Evolutionary conservation across 805 yeast genomes (phyloP).

Genomic region (Teunomyces panamensis): DNA sequence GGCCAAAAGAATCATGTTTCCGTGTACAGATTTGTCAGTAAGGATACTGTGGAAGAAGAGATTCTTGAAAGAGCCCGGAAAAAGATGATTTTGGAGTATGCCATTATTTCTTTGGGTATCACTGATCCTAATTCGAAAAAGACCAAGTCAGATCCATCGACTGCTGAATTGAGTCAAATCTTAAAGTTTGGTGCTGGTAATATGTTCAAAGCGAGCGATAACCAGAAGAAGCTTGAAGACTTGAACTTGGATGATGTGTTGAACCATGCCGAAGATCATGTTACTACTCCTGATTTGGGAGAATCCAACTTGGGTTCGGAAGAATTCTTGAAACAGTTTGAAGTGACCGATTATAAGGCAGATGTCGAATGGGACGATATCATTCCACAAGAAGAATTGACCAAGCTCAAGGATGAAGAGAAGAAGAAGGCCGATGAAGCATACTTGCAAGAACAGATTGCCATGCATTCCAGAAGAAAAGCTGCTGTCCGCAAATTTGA

Average conservation of each 20-base stretch:
- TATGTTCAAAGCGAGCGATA: constrained; percentile 94
- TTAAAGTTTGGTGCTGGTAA: constrained; percentile 97
- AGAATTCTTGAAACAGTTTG: constrained; percentile 94
- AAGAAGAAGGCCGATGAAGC: constrained; percentile 82
- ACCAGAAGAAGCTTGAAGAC: constrained; percentile 93
- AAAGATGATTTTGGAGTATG: constrained; percentile 97
- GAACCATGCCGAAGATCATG: constrained; percentile 95
- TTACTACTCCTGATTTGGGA: constrained; percentile 93
- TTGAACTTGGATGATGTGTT: constrained; percentile 93
- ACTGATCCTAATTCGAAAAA: constrained; percentile 65
- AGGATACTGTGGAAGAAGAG: constrained; percentile 97
- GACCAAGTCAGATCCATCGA: constrained; percentile 68
- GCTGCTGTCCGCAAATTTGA: constrained; percentile 63
- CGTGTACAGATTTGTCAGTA: constrained; percentile 96
- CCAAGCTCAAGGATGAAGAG: constrained; percentile 87
- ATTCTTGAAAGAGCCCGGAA: constrained; percentile 94
- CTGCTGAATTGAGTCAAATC: constrained; percentile 86
- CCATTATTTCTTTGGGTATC: constrained; percentile 93
- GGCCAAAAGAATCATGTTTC: constrained; percentile 99
- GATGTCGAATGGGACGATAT: constrained; percentile 99
- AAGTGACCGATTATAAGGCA: constrained; percentile 97
- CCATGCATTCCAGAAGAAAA: constrained; percentile 78
- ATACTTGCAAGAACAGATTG: constrained; percentile 83
- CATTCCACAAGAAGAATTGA: constrained; percentile 90
- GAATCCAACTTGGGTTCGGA: constrained; percentile 98